Evolutionary conservation across 768 basidiomycete genomes (phyloP).

Genomic region (Vishniacozyma victoriae): DNA sequence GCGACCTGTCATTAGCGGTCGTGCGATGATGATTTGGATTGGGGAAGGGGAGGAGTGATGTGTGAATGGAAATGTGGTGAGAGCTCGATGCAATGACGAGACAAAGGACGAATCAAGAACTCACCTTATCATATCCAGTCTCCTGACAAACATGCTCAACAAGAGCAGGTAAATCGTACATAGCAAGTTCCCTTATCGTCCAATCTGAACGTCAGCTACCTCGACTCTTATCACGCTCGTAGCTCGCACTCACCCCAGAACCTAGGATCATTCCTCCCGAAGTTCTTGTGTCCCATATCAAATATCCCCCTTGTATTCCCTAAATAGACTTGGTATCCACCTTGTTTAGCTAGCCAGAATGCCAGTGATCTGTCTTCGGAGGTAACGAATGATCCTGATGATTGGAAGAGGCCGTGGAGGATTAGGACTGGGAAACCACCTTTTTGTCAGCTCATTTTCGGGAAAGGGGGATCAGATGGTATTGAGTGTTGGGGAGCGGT

Average conservation of each 20-base stretch:
- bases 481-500: not conserved
- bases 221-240: no score
- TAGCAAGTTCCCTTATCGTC: slow-evolving; percentile 53
- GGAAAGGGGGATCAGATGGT: not conserved
- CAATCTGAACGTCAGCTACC: slow-evolving; percentile 46
- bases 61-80: not conserved
- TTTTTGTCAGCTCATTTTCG: not conserved
- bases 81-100: not conserved
- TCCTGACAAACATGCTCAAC: slow-evolving; percentile 51
- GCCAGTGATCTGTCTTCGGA: slow-evolving; percentile 53
- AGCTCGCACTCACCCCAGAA: slow-evolving; percentile 53
- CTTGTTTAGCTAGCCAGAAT: slow-evolving; percentile 54
- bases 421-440: slow-evolving; percentile 52
- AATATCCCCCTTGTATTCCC: slow-evolving; percentile 52
- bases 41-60: not conserved
- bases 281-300: slow-evolving; percentile 52
- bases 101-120: not conserved
- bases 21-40: not conserved
- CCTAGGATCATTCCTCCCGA: slow-evolving; percentile 49
- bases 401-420: slow-evolving; percentile 54
- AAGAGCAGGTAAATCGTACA: slow-evolving; percentile 53
- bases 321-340: slow-evolving; percentile 51
- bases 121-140: slow-evolving; percentile 51
- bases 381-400: slow-evolving; percentile 52
- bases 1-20: slow-evolving; percentile 44